phyloP scores from a whole-genome alignment of 1,139 yeast species.

The Yamadazyma membranifaciens region DNA sequence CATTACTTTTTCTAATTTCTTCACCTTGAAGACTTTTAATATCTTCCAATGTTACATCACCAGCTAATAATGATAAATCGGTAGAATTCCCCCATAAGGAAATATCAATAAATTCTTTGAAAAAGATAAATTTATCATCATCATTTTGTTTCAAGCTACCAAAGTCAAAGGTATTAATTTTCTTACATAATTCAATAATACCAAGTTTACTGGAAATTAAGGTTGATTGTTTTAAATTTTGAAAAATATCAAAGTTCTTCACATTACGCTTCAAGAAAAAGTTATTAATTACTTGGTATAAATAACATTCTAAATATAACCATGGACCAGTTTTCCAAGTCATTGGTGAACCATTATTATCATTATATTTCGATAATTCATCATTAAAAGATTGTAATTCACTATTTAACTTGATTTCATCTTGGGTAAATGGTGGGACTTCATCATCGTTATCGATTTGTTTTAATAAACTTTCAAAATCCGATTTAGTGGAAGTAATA shows the following conservation, averaged over 20 bases:
- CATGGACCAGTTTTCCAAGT: constrained; percentile 92
- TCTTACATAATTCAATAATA: constrained; percentile 75
- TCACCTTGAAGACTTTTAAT: constrained; percentile 90
- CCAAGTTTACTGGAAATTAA: constrained; percentile 76
- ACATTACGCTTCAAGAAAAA: constrained; percentile 44
- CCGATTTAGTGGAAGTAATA: neutral
- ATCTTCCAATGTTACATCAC: constrained; percentile 76
- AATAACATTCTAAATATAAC: constrained; percentile 82
- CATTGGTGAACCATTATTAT: constrained; percentile 21
- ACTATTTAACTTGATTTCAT: constrained; percentile 37
- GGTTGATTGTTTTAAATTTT: constrained; percentile 65
- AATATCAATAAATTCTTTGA: constrained; percentile 79
- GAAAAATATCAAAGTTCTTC: constrained; percentile 66
- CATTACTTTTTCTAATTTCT: constrained; percentile 78
- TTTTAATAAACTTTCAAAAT: constrained; percentile 36
- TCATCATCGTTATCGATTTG: constrained; percentile 38
- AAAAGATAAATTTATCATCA: constrained; percentile 55
- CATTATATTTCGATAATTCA: constrained; percentile 11
- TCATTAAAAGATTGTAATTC: constrained; percentile 54
- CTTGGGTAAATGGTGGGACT: constrained; percentile 42
- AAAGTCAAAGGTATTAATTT: constrained; percentile 51
- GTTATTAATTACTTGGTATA: constrained; percentile 64
- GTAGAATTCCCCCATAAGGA: constrained; percentile 99
- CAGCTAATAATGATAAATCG: constrained; percentile 84
- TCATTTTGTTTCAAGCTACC: constrained; percentile 37